Evolutionary conservation across 805 yeast genomes (phyloP).

Genomic region (Candida endomychidarum): DNA sequence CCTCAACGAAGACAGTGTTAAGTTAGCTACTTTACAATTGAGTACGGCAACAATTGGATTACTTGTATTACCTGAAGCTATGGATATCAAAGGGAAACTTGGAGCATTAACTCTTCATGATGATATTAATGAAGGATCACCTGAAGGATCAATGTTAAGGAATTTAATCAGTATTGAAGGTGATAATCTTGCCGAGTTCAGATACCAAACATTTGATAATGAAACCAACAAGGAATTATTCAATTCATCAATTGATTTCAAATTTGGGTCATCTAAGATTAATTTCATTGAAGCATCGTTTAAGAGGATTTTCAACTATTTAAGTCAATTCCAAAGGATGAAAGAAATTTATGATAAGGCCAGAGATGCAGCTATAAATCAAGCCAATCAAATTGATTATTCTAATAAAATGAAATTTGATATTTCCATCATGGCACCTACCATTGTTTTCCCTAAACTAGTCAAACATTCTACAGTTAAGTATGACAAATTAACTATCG

Average conservation of each 20-base stretch:
- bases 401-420: conserved; percentile 69
- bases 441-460: conserved; percentile 65
- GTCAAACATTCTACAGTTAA: conserved; percentile 18
- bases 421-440: conserved; percentile 75
- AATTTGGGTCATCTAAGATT: conserved; percentile 72
- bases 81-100: conserved; percentile 68
- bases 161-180: conserved; percentile 79
- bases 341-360: conserved; percentile 88
- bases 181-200: conserved; percentile 73
- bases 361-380: conserved; percentile 82
- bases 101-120: conserved; percentile 81
- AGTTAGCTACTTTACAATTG: conserved; percentile 74
- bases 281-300: conserved; percentile 83
- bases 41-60: conserved; percentile 71
- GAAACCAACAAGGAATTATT: conserved; percentile 49
- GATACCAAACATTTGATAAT: conserved; percentile 75
- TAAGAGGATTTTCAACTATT: conserved; percentile 60
- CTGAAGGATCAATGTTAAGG: conserved; percentile 58
- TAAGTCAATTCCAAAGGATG: conserved; percentile 78
- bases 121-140: conserved; percentile 65
- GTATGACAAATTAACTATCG: conserved; percentile 64
- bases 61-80: conserved; percentile 68
- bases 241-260: conserved; percentile 58
- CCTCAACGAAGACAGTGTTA: conserved; percentile 79
- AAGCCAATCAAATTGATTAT: conserved; percentile 63